Percentiles rank a stretch among this genome's conserved stretches.
These are phyloP conservation scores for Xerocomus potaroensis DNA, from an alignment of 768 basidiomycete species.

Conservation along the genomic window DNA sequence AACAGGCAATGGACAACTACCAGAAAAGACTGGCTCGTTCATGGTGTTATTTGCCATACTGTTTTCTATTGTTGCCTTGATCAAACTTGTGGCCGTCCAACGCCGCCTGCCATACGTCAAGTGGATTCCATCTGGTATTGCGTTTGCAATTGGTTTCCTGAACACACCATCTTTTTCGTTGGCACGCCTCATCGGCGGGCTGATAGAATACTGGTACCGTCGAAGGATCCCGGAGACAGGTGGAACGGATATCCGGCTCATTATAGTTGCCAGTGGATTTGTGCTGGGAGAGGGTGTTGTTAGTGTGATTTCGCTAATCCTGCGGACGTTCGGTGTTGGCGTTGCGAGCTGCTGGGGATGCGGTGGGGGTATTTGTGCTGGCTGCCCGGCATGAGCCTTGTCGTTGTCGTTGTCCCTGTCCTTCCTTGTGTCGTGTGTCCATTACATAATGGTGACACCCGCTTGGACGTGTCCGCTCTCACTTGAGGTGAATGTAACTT, in stretches of 20 bases:
- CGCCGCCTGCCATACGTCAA: constrained; percentile 52
- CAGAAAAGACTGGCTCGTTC: constrained; percentile 66
- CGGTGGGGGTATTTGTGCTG: constrained; percentile 65
- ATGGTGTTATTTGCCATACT: constrained; percentile 75
- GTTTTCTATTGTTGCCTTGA: constrained; percentile 62
- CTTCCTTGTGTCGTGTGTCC: no score
- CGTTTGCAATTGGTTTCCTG: constrained; percentile 93
- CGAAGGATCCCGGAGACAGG: constrained; percentile 45
- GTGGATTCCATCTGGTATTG: constrained; percentile 89
- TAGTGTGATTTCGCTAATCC: constrained; percentile 71
- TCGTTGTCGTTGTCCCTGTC: no score
- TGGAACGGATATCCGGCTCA: constrained; percentile 62
- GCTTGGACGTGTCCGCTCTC: neutral
- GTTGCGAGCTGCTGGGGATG: constrained; percentile 88
- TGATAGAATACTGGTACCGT: constrained; percentile 70
- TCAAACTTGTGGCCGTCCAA: constrained; percentile 58
- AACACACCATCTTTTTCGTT: constrained; percentile 95
- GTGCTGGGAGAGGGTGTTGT: constrained; percentile 93
- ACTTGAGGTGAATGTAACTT: no score
- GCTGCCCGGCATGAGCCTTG: constrained; percentile 45
- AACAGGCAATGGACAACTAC: constrained; percentile 78
- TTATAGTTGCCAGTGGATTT: constrained; percentile 92
- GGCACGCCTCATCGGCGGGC: constrained; percentile 84
- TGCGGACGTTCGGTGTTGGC: constrained; percentile 72
- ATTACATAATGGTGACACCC: constrained; percentile 5